A percentile compares a stretch with the other conserved stretches of the same genome.
These are phyloP conservation scores for Artomyces pyxidatus DNA, from an alignment of 768 basidiomycete species.

Conservation along the genomic window DNA sequence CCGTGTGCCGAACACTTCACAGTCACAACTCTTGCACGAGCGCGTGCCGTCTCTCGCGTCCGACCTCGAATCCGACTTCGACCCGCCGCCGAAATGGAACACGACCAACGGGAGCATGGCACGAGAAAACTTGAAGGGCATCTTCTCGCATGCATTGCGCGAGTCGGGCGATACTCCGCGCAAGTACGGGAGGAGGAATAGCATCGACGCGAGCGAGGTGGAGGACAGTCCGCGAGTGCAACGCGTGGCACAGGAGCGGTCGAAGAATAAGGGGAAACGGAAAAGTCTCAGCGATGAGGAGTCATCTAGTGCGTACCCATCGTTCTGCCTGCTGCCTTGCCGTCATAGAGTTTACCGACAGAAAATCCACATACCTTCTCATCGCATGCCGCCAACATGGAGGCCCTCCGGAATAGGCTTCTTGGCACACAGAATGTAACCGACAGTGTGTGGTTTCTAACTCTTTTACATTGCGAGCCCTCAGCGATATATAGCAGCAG, in stretches of 20 bases:
- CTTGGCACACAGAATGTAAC: too few species aligned
- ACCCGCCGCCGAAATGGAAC: conserved; percentile 13
- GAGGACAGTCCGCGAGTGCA: conserved; percentile 16
- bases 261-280: conserved; percentile 13
- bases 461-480: neutral
- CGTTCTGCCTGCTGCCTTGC: neutral
- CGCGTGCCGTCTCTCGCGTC: conserved; percentile 12
- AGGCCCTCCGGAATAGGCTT: conserved; percentile 11
- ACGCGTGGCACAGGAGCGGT: conserved; percentile 11
- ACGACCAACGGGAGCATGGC: conserved; percentile 1
- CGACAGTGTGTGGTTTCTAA: neutral
- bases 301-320: conserved; percentile 6
- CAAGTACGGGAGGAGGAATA: conserved; percentile 11
- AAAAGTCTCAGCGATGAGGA: conserved; percentile 16
- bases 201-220: conserved; percentile 17
- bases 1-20: conserved; percentile 11
- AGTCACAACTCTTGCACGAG: conserved; percentile 14
- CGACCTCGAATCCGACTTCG: conserved; percentile 16
- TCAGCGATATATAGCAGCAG: conserved; percentile 9
- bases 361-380: neutral
- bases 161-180: conserved; percentile 7
- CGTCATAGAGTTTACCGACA: neutral
- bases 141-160: conserved; percentile 13
- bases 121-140: conserved; percentile 11
- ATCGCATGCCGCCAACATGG: conserved; percentile 10